Percentiles rank a stretch among this genome's conserved stretches.
These are phyloP conservation scores for Lanmaoa pseudosensibilis DNA, from an alignment of 768 basidiomycete species.

Conservation along the genomic window DNA sequence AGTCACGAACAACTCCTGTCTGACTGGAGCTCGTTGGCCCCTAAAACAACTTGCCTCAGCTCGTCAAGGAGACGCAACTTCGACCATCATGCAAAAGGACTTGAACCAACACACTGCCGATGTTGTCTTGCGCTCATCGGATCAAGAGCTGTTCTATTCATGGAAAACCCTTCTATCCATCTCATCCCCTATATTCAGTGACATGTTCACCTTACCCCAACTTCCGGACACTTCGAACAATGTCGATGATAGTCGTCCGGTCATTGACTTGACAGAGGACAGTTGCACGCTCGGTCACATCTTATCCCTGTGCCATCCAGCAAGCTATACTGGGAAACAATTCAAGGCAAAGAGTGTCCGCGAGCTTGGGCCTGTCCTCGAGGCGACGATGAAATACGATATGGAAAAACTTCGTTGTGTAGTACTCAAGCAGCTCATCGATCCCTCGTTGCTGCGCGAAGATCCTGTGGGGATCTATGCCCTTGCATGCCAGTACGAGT, in stretches of 20 bases:
- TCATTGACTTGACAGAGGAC: conserved; percentile 16
- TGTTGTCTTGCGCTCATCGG: conserved; percentile 17
- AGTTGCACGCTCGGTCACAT: conserved; percentile 5
- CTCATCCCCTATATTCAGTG: conserved; percentile 13
- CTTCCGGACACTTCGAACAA: neutral
- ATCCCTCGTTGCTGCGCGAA: neutral
- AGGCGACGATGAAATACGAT: conserved; percentile 16
- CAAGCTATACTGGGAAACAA: neutral
- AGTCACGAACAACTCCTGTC: neutral
- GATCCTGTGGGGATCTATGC: conserved; percentile 11
- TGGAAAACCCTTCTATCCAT: conserved; percentile 12
- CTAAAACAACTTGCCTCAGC: neutral
- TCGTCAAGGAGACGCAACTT: neutral
- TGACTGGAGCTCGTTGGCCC: neutral
- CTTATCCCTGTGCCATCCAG: conserved; percentile 12
- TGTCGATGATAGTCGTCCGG: neutral
- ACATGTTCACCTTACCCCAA: conserved; percentile 18
- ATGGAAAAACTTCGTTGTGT: conserved; percentile 6
- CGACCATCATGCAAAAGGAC: conserved; percentile 10
- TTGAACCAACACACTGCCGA: conserved; percentile 5
- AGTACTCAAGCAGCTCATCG: conserved; percentile 3
- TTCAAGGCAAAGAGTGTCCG: neutral
- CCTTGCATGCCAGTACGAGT: conserved; percentile 12
- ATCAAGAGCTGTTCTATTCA: neutral
- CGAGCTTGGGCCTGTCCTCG: conserved; percentile 11